phyloP scores from a whole-genome alignment of 2,329 filamentous ascomycete genomes.

The Diaporthe australafricana region DNA sequence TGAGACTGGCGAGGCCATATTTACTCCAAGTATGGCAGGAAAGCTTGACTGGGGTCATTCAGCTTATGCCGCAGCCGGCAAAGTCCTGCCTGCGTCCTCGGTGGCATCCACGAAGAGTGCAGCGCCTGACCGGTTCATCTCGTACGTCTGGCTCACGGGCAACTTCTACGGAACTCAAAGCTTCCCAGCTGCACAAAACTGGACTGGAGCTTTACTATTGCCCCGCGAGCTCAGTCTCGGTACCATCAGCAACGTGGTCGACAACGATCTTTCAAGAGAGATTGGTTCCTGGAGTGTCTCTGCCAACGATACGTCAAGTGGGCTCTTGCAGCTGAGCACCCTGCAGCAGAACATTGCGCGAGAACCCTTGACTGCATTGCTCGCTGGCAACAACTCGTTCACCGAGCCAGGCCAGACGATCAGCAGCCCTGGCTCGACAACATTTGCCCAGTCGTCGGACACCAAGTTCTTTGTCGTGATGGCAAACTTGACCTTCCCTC shows the following conservation, averaged over 20 bases:
- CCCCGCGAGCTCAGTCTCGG: constrained; percentile 55
- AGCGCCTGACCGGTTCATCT: constrained; percentile 54
- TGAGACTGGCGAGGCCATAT: constrained; percentile 45
- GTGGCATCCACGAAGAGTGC: constrained; percentile 51
- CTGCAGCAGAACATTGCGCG: constrained; percentile 53
- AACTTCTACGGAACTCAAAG: constrained; percentile 52
- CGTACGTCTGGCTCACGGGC: constrained; percentile 56
- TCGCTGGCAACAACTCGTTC: constrained; percentile 40
- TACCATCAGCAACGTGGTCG: constrained; percentile 52
- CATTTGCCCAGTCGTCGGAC: constrained; percentile 11
- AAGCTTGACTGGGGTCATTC: constrained; percentile 54
- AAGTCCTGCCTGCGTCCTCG: constrained; percentile 51
- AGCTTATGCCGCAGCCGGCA: constrained; percentile 57
- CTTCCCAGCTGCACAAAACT: constrained; percentile 56
- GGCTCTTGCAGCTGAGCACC: constrained; percentile 50
- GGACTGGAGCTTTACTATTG: constrained; percentile 56
- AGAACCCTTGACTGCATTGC: constrained; percentile 49
- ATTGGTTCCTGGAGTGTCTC: constrained; percentile 53
- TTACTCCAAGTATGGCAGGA: constrained; percentile 54
- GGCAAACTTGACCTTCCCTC: constrained; percentile 51
- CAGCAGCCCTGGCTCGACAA: constrained; percentile 15
- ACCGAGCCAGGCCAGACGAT: constrained; percentile 42
- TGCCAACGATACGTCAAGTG: constrained; percentile 41
- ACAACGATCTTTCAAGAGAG: constrained; percentile 53
- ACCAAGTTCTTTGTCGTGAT: constrained; percentile 54